A percentile compares a stretch with the other conserved stretches of the same genome.
Evolutionary conservation across 1,139 yeast species (phyloP).

Genomic region (Scheffersomyces titani): DNA sequence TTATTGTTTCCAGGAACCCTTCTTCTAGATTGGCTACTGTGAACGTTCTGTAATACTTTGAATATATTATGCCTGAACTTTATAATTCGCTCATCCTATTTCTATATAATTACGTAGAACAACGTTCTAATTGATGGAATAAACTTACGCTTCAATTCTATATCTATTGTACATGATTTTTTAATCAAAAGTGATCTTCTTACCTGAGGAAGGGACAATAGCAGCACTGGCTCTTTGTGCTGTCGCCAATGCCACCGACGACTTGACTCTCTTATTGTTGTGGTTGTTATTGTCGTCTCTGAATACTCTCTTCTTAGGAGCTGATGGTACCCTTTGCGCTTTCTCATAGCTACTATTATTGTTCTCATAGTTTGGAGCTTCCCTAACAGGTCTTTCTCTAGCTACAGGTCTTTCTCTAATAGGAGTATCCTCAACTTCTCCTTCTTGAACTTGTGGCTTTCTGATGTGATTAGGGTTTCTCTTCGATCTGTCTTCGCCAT

Average conservation of each 20-base stretch:
- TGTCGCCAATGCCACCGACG: conserved; percentile 83
- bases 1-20: background rate
- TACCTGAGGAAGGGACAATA: conserved; percentile 88
- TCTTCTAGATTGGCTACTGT: background rate
- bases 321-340: conserved; percentile 2
- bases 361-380: background rate
- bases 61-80: background rate
- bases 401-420: conserved; percentile 14
- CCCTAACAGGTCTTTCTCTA: conserved; percentile 4
- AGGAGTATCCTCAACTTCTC: conserved; percentile 11
- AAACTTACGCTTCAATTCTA: background rate
- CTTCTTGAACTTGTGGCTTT: conserved; percentile 28
- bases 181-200: conserved; percentile 69
- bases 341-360: conserved; percentile 4
- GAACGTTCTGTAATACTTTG: background rate
- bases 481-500: conserved; percentile 92
- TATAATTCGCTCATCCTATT: no score
- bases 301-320: conserved; percentile 16
- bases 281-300: conserved; percentile 14
- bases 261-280: conserved; percentile 54
- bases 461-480: conserved; percentile 51
- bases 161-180: conserved; percentile 1
- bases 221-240: conserved; percentile 93
- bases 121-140: background rate
- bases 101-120: background rate